These are phyloP conservation scores for Gentiana dahurica DNA, from an alignment of 257 asterid species.

Conservation along the genomic window DNA sequence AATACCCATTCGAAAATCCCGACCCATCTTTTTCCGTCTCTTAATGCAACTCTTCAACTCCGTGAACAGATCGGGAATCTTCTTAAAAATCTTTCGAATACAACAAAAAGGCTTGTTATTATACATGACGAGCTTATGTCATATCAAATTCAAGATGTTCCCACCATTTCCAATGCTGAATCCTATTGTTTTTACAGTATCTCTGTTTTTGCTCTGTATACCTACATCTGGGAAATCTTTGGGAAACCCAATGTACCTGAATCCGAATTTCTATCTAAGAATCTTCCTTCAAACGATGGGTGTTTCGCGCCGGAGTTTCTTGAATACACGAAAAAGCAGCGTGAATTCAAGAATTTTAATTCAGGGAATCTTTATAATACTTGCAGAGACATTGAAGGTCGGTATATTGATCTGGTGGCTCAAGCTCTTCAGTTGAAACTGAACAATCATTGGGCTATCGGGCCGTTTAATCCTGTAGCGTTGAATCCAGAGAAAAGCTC, in stretches of 20 bases:
- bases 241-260: conserved; percentile 7
- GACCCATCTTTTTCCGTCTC: conserved; percentile 2
- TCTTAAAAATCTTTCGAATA: not conserved
- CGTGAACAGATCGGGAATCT: conserved; percentile 1
- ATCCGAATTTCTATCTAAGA: not conserved
- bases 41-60: not conserved
- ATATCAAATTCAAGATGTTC: conserved; percentile 5
- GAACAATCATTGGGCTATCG: conserved; percentile 39
- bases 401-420: conserved; percentile 21
- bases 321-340: conserved; percentile 14
- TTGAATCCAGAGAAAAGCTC: not conserved
- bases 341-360: not conserved
- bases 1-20: conserved; percentile 7
- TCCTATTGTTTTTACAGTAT: conserved; percentile 7
- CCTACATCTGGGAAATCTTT: not conserved
- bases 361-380: conserved; percentile 33
- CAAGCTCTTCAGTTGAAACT: not conserved
- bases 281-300: conserved; percentile 24
- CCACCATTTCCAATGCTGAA: conserved; percentile 10
- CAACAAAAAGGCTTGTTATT: conserved; percentile 5
- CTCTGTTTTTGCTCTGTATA: conserved; percentile 4
- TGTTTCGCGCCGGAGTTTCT: conserved; percentile 20
- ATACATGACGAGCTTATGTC: conserved; percentile 11
- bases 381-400: conserved; percentile 31
- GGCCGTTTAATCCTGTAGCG: conserved; percentile 40